phyloP scores from a whole-genome alignment of 768 basidiomycete genomes.

The Xerocomellus chrysenteron region DNA sequence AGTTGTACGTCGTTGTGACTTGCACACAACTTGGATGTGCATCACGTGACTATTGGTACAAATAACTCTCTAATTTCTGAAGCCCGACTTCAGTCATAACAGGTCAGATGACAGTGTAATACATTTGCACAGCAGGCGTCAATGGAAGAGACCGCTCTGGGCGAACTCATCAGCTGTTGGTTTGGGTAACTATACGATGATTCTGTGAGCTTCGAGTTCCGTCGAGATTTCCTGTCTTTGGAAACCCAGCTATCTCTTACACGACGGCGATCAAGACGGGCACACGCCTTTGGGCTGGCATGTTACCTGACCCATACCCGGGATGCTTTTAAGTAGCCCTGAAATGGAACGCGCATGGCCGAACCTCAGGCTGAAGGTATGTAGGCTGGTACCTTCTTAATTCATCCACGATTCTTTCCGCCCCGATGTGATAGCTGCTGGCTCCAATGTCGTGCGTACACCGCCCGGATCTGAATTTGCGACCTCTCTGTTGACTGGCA shows the following conservation, averaged over 20 bases:
- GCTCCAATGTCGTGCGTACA: not conserved
- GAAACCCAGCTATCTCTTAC: conserved; percentile 3
- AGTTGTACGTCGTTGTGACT: too few relatives aligned
- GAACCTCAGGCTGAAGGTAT: conserved; percentile 10
- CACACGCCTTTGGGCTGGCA: conserved; percentile 18
- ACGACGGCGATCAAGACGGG: conserved; percentile 28
- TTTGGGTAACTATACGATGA: not conserved
- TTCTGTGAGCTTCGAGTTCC: conserved; percentile 3
- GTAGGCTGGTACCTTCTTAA: conserved; percentile 7
- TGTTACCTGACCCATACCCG: conserved; percentile 1
- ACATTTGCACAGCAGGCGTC: not conserved
- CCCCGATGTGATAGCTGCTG: conserved; percentile 23
- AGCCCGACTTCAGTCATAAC: not conserved
- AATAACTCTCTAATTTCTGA: not conserved
- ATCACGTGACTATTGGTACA: conserved; percentile 16
- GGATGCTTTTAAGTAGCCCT: not conserved
- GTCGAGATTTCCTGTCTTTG: conserved; percentile 7
- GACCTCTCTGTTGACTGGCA: not conserved
- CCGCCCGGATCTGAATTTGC: not conserved
- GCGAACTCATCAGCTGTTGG: not conserved
- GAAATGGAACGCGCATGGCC: conserved; percentile 12
- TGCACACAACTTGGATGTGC: not conserved
- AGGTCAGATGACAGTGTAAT: not conserved
- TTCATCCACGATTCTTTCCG: conserved; percentile 5
- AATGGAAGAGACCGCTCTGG: not conserved